Base-by-base conservation (phyloP, 2,329 filamentous ascomycete species). In the Fulvia fulva region DNA sequence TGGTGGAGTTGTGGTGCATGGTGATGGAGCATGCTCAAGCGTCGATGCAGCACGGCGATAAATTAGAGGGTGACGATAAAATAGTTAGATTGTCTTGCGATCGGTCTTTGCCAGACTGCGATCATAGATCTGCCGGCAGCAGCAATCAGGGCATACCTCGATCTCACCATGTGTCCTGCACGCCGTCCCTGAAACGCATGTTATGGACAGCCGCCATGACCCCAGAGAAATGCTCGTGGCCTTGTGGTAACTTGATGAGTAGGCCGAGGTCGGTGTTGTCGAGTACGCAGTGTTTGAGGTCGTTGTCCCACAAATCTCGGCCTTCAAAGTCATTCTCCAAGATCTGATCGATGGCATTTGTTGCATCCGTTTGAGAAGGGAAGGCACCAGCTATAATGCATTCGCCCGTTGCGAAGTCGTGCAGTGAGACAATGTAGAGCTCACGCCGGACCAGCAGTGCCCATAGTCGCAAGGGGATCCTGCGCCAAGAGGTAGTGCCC, bases 391-490 rank as follows among this genome's bases (percentile, higher is more conserved):
- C 9, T 8, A 50, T 50, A n/a, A 50, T 7, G n/a, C 25, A 32
- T 9, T 26, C 11, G 22, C 26, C 1, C 7, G n/a, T n/a, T n/a
- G 9, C 14, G n/a, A 28, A 50, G 12, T 50, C 47, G 12, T 53
- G 52, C 23, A 54, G 52, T 19, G 52, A 54, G 19, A 30, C 26
- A 6, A 34, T 22, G 21, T 44, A 53, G 52, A 54, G 23, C 32
- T 54, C 52, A 51, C 49, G 45, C 25, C 21, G 37, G 16, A 41
- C n/a, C 14, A 41, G 14, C n/a, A 41, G 37, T 7, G 5, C 5
- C 37, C 37, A 41, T 7, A 41, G 14, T 41, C 37, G 14, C 19
- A n/a, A 3, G 14, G 16, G n/a, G 5, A n/a, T 3, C 14, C 7
- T n/a, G 5, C 37, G 37, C 37, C 5, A n/a, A 41, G 37, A n/a